Evolutionary conservation across 768 basidiomycete species (phyloP).

Genomic region (Mycena rebaudengoi): DNA sequence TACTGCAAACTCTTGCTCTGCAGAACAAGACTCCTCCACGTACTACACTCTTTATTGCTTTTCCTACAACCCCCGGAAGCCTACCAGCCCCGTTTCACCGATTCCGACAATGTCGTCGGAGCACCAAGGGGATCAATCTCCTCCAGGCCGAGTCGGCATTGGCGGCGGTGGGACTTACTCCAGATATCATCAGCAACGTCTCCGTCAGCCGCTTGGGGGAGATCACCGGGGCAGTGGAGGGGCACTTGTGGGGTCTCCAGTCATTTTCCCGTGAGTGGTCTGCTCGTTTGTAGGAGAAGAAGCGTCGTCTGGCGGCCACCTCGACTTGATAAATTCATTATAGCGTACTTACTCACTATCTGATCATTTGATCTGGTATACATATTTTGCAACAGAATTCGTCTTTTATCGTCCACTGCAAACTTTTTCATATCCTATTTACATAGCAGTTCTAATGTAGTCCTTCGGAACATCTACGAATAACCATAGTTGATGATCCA

Average conservation of each 20-base stretch:
- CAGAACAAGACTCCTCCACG: background rate
- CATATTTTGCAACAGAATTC: background rate
- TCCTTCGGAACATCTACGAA: background rate
- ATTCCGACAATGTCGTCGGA: background rate
- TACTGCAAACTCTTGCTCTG: background rate
- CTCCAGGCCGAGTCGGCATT: background rate
- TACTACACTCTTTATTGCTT: background rate
- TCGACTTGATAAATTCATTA: background rate
- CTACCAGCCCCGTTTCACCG: background rate
- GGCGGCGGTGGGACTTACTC: conserved; percentile 12
- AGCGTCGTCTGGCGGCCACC: too few relatives aligned
- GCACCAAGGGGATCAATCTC: background rate
- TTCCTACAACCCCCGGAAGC: background rate
- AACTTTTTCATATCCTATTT: conserved; percentile 1
- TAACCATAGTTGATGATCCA: conserved; percentile 37
- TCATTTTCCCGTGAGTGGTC: conserved; percentile 23
- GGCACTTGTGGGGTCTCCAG: conserved; percentile 21
- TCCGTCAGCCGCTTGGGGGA: conserved; percentile 18
- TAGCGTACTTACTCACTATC: background rate
- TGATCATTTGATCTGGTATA: background rate
- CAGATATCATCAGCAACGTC: conserved; percentile 25
- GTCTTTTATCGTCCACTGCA: background rate
- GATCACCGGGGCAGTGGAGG: conserved; percentile 24
- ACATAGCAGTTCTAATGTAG: background rate
- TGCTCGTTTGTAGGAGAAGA: conserved; percentile 20